Base-by-base conservation (phyloP, 768 basidiomycete genomes). In the Leucocoprinus birnbaumii region DNA sequence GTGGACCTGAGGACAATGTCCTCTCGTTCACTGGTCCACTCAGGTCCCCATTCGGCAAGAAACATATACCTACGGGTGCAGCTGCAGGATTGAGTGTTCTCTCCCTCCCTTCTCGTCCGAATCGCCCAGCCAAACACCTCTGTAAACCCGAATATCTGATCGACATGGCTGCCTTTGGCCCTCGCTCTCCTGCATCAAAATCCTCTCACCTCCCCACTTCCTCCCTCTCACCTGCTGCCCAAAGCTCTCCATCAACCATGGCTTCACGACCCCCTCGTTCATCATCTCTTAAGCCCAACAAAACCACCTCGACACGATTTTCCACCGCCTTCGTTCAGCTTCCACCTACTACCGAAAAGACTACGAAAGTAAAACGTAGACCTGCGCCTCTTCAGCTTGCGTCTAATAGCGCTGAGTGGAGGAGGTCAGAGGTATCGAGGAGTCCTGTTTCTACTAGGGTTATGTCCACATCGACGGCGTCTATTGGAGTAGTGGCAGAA, bases 361-460 rank as follows among this genome's bases (percentile, higher is more conserved):
- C 31, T 31, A 62, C 68, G 10, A 66, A 71, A 26, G 65, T 66
- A 2, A 62, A 72, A 34, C 61, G 72, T 11, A 64, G 72, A 13
- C 74, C 75, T 13, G 68, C 75, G 1, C 75, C 75, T 4, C 63
- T 75, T 40, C 69, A 67, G 21, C 67, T 76, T 7, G 63, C 67
- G 6, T 59, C 66, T 18, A 53, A 59, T 10, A 61, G 18, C 11
- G 53, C 37, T 3, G 46, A 46, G 16, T 55, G 53, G 53, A 40
- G 48, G 53, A 55, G 41, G 26, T n/a, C 48, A 16, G 46, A 55
- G 4, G 22, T 22, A 8, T 25, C 44, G 48, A 60, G 14, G 43
- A 47, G 35, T 25, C 35, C 45, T 11, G 13, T 13, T 11, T 50
- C 48, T 7, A 18, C 48, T 51, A 16, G 38, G 40, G 16, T 26